Base-by-base conservation (phyloP, 1,284 basidiomycete genomes). In the Erythrobasidium hasegawianum region DNA sequence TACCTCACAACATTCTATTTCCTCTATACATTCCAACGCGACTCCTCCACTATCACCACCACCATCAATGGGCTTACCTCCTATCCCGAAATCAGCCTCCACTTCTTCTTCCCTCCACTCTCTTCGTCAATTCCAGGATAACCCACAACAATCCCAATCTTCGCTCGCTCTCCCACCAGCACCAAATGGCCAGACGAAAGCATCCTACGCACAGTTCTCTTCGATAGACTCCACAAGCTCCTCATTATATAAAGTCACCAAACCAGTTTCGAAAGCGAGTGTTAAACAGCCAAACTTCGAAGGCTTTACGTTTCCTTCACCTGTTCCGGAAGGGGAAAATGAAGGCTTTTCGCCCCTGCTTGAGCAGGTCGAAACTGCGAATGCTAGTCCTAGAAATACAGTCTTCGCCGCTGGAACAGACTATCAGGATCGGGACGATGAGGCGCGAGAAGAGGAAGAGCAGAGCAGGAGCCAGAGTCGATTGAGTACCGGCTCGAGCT, bases 31-130 rank as follows among this genome's bases (percentile, higher is more conserved):
- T 11, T 33, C 33, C 5, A 4, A 33, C 4, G 33, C 20, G 20
- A 54, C 52, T 64, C 62, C 62, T 13, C 62, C 62, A 5, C 55
- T 50, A 18, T 65, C 62, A n/a, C 62, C 62, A 1, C 62, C 62
- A 1, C 62, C 62, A 8, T 26, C 39, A n/a, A 55, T 55, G 11
- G 45, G 55, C 5, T 24, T 65, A 11, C 62, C 62, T 13, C 62
- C 62, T 33, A n/a, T 65, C 2, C 62, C 62, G 13, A 29, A 27
- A 7, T 65, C 62, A 20, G 43, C 62, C 29, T 65, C 62, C 14
- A n/a, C n/a, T 2, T 24, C 53, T 7, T 27, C 55, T 14, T 65
- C 62, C 20, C 18, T 65, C 8, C 14, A 33, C 14, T 45, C 57
- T 59, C 40, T 20, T 57, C 18, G 39, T 56, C 41, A 41, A 24